Evolutionary conservation across 495 filamentous ascomycete species (phyloP).

Genomic region (Trichoderma erinaceum): DNA sequence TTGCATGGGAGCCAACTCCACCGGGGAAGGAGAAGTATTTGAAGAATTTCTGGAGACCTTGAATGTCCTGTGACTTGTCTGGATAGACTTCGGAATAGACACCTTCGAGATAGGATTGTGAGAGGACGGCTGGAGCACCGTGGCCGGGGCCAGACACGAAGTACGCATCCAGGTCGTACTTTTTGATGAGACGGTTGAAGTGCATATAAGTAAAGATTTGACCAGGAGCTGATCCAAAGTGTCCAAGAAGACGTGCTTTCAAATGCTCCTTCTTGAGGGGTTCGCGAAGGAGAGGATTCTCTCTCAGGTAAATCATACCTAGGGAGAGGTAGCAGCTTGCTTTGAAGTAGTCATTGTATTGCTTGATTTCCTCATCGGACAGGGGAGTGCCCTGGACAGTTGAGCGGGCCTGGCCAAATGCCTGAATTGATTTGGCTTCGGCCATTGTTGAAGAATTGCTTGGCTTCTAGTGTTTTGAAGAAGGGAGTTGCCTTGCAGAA

Average conservation of each 20-base stretch:
- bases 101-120: conserved; percentile 67
- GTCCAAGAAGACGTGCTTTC: conserved; percentile 63
- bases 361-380: conserved; percentile 54
- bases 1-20: conserved; percentile 66
- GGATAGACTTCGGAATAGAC: conserved; percentile 69
- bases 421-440: conserved; percentile 48
- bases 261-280: conserved; percentile 57
- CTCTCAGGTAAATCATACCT: conserved; percentile 67
- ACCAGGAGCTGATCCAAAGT: conserved; percentile 68
- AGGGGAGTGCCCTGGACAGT: conserved; percentile 55
- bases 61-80: conserved; percentile 55
- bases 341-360: conserved; percentile 62
- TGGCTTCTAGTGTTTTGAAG: background rate
- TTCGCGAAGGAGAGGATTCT: conserved; percentile 60
- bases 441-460: conserved; percentile 25
- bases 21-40: conserved; percentile 74
- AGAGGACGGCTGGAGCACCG: conserved; percentile 62
- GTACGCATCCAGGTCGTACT: conserved; percentile 62
- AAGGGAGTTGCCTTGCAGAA: background rate
- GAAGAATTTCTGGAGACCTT: conserved; percentile 64
- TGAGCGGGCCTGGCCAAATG: conserved; percentile 59
- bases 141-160: conserved; percentile 69
- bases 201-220: conserved; percentile 73
- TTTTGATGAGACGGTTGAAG: conserved; percentile 70
- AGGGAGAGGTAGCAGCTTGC: conserved; percentile 66